Base-by-base conservation (phyloP, 2,329 filamentous ascomycete genomes). In the Claviceps fusiformis region DNA sequence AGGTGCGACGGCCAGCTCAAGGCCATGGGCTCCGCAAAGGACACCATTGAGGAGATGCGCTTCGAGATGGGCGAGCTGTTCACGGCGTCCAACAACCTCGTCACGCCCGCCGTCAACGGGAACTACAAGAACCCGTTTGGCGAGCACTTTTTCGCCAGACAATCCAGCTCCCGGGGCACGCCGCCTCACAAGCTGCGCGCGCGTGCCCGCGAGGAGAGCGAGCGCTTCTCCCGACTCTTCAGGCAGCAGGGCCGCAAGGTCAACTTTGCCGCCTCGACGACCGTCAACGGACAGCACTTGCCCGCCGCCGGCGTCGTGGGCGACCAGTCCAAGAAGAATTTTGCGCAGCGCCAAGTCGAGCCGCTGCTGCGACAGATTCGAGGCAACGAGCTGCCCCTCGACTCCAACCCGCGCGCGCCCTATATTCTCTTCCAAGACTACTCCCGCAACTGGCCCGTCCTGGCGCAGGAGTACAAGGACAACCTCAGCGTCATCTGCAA, bases 41-140 rank as follows among this genome's bases (percentile, higher is more conserved):
- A 78, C 59, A 78, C 75, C 0, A 70, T 76, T 1, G 73, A 75
- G 57, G 76, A 78, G 67, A 78, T 78, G 75, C 70, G 75, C 15
- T 70, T 76, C 56, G 73, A 78, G 62, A 75, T 78, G 61, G 75
- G 75, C 48, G 75, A 78, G 59, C 68, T 78, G 6, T 78, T 78
- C 57, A 76, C 75, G 0, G 68, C 71, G 0, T 78, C 74, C 37
- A 77, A 76, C 65, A 76, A 78, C 54, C 70, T 78, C n/a, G 74
- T 78, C 43, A 77, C 74, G 1, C 75, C 75, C 3, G 75, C 76
- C 44, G 73, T 78, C 31, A 75, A 78, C 54, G 76, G 75, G 52
- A 77, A 76, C 66, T 78, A 78, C 71, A 78, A 78, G 68, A 78
- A 78, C 57, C 75, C 75, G 0, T 74, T 76, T 17, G 73, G 73